Percentiles rank a stretch among this genome's conserved stretches.
Evolutionary conservation across 495 filamentous ascomycete genomes (phyloP).

Genomic region (Aspergillus campestris): DNA sequence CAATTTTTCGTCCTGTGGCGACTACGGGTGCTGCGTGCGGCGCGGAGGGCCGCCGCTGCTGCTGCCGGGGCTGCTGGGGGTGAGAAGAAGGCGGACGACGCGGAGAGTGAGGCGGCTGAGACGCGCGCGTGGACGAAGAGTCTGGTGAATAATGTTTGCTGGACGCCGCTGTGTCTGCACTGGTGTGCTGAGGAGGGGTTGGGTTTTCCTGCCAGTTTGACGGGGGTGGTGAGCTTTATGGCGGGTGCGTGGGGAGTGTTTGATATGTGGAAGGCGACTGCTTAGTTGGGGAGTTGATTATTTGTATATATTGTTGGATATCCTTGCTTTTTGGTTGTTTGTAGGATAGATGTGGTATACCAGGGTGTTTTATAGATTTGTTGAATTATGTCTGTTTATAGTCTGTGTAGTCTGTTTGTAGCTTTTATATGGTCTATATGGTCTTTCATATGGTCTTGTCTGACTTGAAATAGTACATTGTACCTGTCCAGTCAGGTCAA

Average conservation of each 20-base stretch:
- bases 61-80: constrained; percentile 9
- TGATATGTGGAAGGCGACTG: constrained; percentile 30
- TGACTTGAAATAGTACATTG: too few relatives aligned
- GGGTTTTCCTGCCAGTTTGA: constrained; percentile 56
- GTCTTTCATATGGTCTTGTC: too few relatives aligned
- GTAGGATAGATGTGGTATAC: neutral
- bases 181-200: constrained; percentile 73
- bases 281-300: constrained; percentile 3
- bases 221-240: constrained; percentile 57
- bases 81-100: constrained; percentile 15
- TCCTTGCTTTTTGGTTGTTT: constrained; percentile 3
- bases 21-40: constrained; percentile 33
- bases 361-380: neutral
- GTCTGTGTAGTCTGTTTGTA: too few relatives aligned
- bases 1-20: constrained; percentile 60
- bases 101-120: constrained; percentile 26
- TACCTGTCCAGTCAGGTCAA: too few relatives aligned
- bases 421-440: too few relatives aligned
- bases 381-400: neutral
- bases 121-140: constrained; percentile 37
- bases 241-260: constrained; percentile 36
- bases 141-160: constrained; percentile 44
- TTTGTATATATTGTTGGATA: constrained; percentile 6
- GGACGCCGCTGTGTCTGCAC: constrained; percentile 61
- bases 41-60: constrained; percentile 12